phyloP scores from a whole-genome alignment of 768 basidiomycete genomes.

The Amylocystis lapponica region DNA sequence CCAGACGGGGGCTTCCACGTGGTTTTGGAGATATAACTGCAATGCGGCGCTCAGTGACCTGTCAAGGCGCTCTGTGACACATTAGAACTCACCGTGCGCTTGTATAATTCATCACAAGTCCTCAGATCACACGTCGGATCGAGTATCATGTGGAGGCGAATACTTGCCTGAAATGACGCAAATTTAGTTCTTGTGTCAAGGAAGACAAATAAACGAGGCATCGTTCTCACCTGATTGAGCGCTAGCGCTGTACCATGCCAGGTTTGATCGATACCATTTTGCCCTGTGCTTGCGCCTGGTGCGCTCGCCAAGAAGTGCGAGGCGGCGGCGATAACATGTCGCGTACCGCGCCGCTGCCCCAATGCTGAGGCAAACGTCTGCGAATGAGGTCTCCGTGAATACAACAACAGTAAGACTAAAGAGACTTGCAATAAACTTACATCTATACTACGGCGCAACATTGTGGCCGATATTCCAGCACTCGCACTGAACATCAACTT shows the following conservation, averaged over 20 bases:
- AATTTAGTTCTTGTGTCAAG: too few relatives aligned
- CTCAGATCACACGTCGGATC: too few relatives aligned
- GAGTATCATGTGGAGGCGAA: too few relatives aligned
- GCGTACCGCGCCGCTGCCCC: slow-evolving; percentile 21
- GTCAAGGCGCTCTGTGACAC: too few relatives aligned
- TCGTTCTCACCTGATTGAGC: too few relatives aligned
- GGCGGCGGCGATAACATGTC: slow-evolving; percentile 30
- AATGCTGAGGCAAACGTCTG: slow-evolving; percentile 9
- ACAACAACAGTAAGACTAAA: background rate
- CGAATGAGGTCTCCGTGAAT: slow-evolving; percentile 1
- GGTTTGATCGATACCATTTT: slow-evolving; percentile 18
- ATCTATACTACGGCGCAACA: slow-evolving; percentile 14
- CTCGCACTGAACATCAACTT: slow-evolving; percentile 9
- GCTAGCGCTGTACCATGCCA: too few relatives aligned
- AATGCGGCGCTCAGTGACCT: too few relatives aligned
- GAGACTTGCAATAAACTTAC: slow-evolving; percentile 5
- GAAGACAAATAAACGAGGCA: too few relatives aligned
- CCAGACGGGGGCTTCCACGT: background rate
- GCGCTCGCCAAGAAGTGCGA: slow-evolving; percentile 5
- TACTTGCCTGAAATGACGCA: too few relatives aligned
- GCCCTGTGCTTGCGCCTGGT: background rate
- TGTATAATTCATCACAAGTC: too few relatives aligned
- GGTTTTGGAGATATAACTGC: slow-evolving; percentile 28
- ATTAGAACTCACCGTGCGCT: too few relatives aligned
- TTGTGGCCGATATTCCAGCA: slow-evolving; percentile 13